Base-by-base conservation (phyloP, 495 filamentous ascomycete genomes). In the Geopyxis carbonaria region DNA sequence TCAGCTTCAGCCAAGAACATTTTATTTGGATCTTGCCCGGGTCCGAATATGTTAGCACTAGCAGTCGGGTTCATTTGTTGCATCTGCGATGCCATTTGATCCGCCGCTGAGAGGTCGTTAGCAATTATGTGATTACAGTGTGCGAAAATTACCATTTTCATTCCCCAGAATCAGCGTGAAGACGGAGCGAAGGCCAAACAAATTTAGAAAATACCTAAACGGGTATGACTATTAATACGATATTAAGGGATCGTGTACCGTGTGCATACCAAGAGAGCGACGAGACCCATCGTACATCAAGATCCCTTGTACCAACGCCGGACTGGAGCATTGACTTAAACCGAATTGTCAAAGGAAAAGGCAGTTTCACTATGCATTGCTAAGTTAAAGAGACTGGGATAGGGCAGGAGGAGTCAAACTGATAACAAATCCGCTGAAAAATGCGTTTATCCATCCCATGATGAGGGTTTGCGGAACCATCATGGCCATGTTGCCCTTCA, bases 401-500 rank as follows among this genome's bases (percentile, higher is more conserved):
- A 20, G 14, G n/a, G 30, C n/a, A 11, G 4, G 22, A 18, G 27
- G 9, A 15, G 11, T 2, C 78, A 42, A 64, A 93, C 85, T 80
- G 31, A 95, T 93, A 27, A 97, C 89, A 58, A 92, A 97, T 15
- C 89, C 89, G 29, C 80, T 84, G 53, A 97, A 97, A 59, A 95
- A 95, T 0, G 89, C 84, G 65, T 95, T 97, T 51, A 97, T 94
- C 89, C 89, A 97, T 38, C 89, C 83, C 89, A 97, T 97, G 46
- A 95, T 95, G 59, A 95, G 60, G 3, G 86, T 95, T 59, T 97
- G 92, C 32, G 89, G 91, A 28, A 97, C 83, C 69, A 97, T 95
- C 89, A 93, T 95, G 47, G 87, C 85, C 82, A 97, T 93, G 53
- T 97, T 93, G 36, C 84, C 84, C 73, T 94, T 97, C 75, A 95